Base-by-base conservation (phyloP, 805 yeast genomes). In the Sugiyamaella boreocaroliniensis region DNA sequence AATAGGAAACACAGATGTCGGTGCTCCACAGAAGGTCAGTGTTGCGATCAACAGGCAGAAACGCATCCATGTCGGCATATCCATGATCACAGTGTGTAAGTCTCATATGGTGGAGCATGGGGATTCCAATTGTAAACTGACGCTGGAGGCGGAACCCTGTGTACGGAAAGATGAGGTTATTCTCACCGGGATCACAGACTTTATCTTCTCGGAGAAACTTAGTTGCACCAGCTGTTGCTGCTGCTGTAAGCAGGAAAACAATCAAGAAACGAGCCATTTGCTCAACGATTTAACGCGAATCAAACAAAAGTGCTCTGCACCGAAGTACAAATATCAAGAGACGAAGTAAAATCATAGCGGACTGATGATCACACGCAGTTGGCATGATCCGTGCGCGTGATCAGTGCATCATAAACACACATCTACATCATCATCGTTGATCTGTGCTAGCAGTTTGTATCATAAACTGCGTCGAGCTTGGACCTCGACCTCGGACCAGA, bases 131-230 rank as follows among this genome's bases (percentile, higher is more conserved):
- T 19, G 74, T 70, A 53, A 75, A 76, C 18, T 76, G 74, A 48
- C 83, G 70, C 48, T 76, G 75, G 1, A 82, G 66, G 51, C 77
- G 76, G 58, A 81, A 78, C 0, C 89, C 89, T 0, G 82, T 72
- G 58, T 75, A 83, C 0, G 77, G 74, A 41, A 61, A 43, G 11
- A 67, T n/a, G 5, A 65, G 51, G 29, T 65, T 58, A 0, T 53
- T 50, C 10, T 63, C 61, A n/a, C 54, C 26, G 14, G 72, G 67
- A 52, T 71, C 70, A 60, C 79, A 75, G 1, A 62, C 58, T 50
- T 60, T 69, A 54, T 64, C 69, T 47, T 61, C 67, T 49, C 53
- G 59, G 26, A 60, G 56, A 26, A 63, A 57, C 68, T 68, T 64
- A 29, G 65, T 54, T 26, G 49, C 45, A n/a, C 14, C n/a, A n/a